A percentile compares a stretch with the other conserved stretches of the same genome.
These are phyloP conservation scores for Crassisporium funariophilum DNA, from an alignment of 768 basidiomycete species.

Conservation along the genomic window DNA sequence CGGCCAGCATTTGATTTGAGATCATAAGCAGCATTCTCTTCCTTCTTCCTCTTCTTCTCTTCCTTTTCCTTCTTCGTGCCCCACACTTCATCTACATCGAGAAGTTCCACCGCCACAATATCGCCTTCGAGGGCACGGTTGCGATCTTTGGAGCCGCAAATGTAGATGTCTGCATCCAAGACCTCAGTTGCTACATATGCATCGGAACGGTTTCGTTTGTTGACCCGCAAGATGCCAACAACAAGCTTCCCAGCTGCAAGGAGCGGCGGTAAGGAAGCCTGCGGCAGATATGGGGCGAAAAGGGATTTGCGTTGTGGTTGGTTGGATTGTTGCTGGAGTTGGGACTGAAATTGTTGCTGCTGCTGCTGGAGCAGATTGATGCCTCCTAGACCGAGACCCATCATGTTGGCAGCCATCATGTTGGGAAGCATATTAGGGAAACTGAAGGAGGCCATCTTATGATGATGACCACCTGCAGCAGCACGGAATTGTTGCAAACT, in stretches of 20 bases:
- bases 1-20: constrained; percentile 70
- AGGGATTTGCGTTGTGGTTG: constrained; percentile 97
- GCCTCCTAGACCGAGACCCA: constrained; percentile 83
- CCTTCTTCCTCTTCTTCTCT: constrained; percentile 99
- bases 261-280: constrained; percentile 94
- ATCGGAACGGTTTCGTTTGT: constrained; percentile 97
- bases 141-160: constrained; percentile 97
- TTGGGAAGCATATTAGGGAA: constrained; percentile 98
- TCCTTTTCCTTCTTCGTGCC: constrained; percentile 99
- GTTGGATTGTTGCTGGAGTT: constrained; percentile 88
- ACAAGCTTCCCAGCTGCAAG: constrained; percentile 97
- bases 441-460: constrained; percentile 97
- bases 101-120: constrained; percentile 95
- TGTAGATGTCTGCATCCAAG: constrained; percentile 97
- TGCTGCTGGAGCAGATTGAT: constrained; percentile 90
- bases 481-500: constrained; percentile 97
- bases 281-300: constrained; percentile 97
- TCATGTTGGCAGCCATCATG: constrained; percentile 96
- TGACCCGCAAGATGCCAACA: constrained; percentile 94
- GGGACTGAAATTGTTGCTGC: constrained; percentile 93
- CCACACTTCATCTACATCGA: constrained; percentile 98
- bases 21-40: constrained; percentile 97
- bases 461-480: constrained; percentile 90
- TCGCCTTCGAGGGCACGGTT: constrained; percentile 98
- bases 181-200: constrained; percentile 99